Conservation (phyloP, 75 land plant genomes). For the Isoetes taiwanensis region DNA sequence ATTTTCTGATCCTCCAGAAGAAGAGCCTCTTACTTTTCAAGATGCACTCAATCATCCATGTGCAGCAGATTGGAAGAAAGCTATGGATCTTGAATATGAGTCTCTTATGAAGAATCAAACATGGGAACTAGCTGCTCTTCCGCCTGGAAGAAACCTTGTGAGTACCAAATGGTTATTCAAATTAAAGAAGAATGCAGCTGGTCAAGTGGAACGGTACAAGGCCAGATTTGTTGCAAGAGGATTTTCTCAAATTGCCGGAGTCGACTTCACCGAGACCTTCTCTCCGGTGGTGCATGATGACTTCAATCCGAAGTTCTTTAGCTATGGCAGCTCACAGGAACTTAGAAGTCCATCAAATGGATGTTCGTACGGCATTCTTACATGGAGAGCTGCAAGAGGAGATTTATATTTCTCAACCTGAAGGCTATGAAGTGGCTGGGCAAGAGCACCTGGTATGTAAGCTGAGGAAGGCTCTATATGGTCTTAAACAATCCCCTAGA, state of each 20-base stretch:
- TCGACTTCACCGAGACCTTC: not conserved
- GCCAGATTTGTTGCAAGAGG: constrained; percentile 2
- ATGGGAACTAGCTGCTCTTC: not conserved
- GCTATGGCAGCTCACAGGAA: not conserved
- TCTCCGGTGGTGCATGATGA: constrained; percentile 1
- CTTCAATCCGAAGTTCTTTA: not conserved
- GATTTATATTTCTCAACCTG: not conserved
- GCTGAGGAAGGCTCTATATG: constrained; percentile 4
- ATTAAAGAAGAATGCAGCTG: not conserved
- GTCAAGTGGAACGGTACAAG: not conserved
- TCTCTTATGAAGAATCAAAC: not conserved
- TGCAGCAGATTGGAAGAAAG: too few species aligned
- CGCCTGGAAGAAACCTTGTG: not conserved
- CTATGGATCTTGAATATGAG: not conserved
- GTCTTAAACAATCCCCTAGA: not conserved
- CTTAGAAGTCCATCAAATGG: not conserved
- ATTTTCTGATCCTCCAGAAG: too few species aligned
- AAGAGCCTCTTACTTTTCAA: constrained; percentile 3
- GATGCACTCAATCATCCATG: not conserved
- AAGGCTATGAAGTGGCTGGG: not conserved
- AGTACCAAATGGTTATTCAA: constrained; percentile 9
- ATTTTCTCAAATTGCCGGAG: not conserved
- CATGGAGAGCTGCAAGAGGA: constrained; percentile 3
- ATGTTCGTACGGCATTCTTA: not conserved
- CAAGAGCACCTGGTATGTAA: not conserved